Percentiles rank a stretch among this genome's conserved stretches.
These are phyloP conservation scores for Rhodotorula sp. DNA, from an alignment of 1,284 basidiomycete species.

Conservation along the genomic window DNA sequence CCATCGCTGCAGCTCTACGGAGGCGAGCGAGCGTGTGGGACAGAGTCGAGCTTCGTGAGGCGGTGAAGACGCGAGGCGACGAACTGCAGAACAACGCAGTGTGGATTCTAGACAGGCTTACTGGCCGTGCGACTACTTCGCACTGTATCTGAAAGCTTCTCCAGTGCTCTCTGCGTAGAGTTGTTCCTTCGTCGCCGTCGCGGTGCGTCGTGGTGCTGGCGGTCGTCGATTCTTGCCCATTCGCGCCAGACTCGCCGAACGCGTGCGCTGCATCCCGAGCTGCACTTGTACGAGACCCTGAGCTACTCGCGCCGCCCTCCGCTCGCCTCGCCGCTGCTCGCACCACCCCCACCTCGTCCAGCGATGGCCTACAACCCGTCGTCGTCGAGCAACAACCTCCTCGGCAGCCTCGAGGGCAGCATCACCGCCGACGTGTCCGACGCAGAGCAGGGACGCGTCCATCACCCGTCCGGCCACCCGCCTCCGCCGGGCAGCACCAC, in stretches of 20 bases:
- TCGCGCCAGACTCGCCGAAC: too few species aligned
- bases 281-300: too few species aligned
- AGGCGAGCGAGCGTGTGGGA: not conserved
- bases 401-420: slow-evolving; percentile 20
- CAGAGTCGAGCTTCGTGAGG: not conserved
- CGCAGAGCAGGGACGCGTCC: slow-evolving; percentile 11
- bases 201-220: too few species aligned
- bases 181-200: too few species aligned
- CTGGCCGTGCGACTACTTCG: too few species aligned
- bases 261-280: too few species aligned
- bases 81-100: too few species aligned
- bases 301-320: not conserved
- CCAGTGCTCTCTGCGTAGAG: too few species aligned
- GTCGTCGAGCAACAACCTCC: slow-evolving; percentile 25
- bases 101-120: too few species aligned
- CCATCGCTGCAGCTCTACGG: not conserved
- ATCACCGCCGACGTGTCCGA: slow-evolving; percentile 33
- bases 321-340: not conserved
- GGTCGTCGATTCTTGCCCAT: too few species aligned
- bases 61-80: too few species aligned
- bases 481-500: not conserved
- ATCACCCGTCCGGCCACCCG: not conserved
- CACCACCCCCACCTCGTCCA: not conserved
- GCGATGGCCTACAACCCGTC: slow-evolving; percentile 39
- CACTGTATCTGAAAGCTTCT: too few species aligned